Evolutionary conservation across 2,329 filamentous ascomycete genomes (phyloP), one percentile per base, ranked within the genome.

Genomic region (Neodidymelliopsis sp.): DNA sequence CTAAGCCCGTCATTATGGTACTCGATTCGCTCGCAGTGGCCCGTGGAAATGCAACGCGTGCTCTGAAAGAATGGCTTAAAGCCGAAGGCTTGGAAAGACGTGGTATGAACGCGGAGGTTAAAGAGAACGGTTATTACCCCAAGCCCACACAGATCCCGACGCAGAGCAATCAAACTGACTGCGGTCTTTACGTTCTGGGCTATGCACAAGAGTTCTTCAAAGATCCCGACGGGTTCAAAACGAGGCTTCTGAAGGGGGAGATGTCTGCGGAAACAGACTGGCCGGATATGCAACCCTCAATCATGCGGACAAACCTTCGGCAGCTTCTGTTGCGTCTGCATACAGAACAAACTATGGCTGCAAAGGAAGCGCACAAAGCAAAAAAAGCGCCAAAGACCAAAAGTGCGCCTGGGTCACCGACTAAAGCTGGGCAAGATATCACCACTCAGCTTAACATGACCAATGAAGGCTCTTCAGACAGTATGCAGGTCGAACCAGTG

Each of bases 81-180:
- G 82, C 83, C 36, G 94, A 97, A 74, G 87, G 88, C 4, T 79
- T 80, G 57, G 79, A 74, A 77, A 94, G 84, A 63, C 77, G 76
- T n/a, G 70, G 72, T 11, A 73, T 81, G 53, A 69, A 76, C 4
- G 74, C 82, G 11, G 68, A 77, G 9, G 66, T 71, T n/a, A 71
- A 69, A 4, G 61, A 73, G 9, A 77, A 78, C 54, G 84, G 83
- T 4, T 85, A 89, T 77, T 91, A 85, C 28, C 90, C 89, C 4
- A 88, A 66, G 27, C 41, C 83, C 51, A 25, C 54, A 11, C 79
- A 81, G 6, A 87, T 97, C 11, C 93, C 94, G 0, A 75, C 82
- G 53, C 94, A 99, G 70, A 75, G 84, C 37, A 97, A 99, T 66
- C 89, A 82, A 60, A 92, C 84, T 53, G 94, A 99, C 68, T 99